phyloP scores from a whole-genome alignment of 371 early-diverging fungal species.

The Lichtheimia ramosa region DNA sequence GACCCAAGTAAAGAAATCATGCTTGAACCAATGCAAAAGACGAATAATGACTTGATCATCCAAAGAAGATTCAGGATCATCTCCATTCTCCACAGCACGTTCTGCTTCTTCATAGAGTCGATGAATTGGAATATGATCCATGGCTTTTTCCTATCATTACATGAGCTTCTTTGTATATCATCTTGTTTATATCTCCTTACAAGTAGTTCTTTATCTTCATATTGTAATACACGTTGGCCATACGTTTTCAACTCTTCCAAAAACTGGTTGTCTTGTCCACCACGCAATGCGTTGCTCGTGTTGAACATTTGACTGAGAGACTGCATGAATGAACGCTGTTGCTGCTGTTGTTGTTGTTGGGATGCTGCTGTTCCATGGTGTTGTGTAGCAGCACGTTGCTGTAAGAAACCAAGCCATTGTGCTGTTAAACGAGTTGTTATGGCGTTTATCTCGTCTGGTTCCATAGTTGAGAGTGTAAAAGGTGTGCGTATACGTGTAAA shows the following conservation, averaged over 20 bases:
- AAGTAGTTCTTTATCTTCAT: slow-evolving; percentile 41
- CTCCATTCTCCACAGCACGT: slow-evolving; percentile 3
- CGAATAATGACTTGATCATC: slow-evolving; percentile 39
- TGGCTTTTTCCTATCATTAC: slow-evolving; percentile 38
- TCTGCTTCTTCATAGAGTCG: slow-evolving; percentile 48
- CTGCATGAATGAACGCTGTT: background rate
- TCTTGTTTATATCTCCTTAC: slow-evolving; percentile 22
- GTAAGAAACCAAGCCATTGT: slow-evolving; percentile 13
- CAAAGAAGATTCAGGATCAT: slow-evolving; percentile 15
- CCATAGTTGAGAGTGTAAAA: background rate
- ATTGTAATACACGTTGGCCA: slow-evolving; percentile 24
- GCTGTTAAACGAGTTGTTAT: slow-evolving; percentile 9
- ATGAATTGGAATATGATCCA: slow-evolving; percentile 49
- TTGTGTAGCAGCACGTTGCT: background rate
- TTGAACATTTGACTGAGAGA: background rate
- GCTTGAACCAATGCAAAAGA: slow-evolving; percentile 61
- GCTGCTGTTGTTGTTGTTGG: background rate
- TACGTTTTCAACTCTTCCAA: slow-evolving; percentile 13
- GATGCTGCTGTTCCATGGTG: background rate
- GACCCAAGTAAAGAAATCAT: slow-evolving; percentile 71
- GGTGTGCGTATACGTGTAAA: background rate
- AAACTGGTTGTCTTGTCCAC: slow-evolving; percentile 2
- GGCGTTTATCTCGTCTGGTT: slow-evolving; percentile 12
- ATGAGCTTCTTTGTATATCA: background rate
- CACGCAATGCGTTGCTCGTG: background rate